Conservation (phyloP, 208 protist genomes). For the Leishmania martiniquensis region DNA sequence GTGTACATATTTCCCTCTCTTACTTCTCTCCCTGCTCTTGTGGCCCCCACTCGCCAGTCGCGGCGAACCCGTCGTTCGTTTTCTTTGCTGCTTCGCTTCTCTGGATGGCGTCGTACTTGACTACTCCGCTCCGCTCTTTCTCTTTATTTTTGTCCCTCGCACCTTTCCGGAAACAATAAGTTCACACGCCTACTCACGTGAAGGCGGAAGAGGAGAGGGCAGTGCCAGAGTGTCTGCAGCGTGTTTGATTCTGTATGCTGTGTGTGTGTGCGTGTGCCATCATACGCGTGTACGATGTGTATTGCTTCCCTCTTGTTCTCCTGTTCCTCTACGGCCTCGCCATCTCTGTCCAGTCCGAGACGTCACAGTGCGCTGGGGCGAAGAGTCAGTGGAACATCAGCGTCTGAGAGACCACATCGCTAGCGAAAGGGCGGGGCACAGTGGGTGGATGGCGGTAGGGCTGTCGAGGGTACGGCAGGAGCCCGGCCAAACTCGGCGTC, state of each 20-base stretch:
- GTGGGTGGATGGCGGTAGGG: not conserved
- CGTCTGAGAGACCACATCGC: not conserved
- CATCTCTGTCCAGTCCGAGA: not conserved
- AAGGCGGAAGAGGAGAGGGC: not conserved
- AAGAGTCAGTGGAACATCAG: not conserved
- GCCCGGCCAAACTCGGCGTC: not conserved
- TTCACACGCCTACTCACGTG: not conserved
- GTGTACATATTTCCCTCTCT: not conserved
- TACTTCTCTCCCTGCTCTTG: not conserved
- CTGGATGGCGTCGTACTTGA: not conserved
- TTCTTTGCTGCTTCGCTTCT: not conserved
- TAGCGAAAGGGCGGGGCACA: not conserved
- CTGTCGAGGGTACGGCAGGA: not conserved
- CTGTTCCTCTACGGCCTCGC: not conserved
- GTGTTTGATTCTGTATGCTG: not conserved
- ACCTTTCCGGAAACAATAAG: not conserved
- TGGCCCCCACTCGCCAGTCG: not conserved
- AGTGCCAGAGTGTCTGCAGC: not conserved
- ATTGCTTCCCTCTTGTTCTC: not conserved
- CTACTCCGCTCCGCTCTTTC: not conserved
- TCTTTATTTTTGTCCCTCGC: not conserved
- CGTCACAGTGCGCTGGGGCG: not conserved
- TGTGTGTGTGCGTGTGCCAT: not conserved
- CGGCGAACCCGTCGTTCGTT: not conserved
- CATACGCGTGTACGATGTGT: not conserved